A percentile compares a stretch with the other conserved stretches of the same genome.
Evolutionary conservation across 2,329 filamentous ascomycete genomes (phyloP).

Genomic region (Aspergillus flavus): DNA sequence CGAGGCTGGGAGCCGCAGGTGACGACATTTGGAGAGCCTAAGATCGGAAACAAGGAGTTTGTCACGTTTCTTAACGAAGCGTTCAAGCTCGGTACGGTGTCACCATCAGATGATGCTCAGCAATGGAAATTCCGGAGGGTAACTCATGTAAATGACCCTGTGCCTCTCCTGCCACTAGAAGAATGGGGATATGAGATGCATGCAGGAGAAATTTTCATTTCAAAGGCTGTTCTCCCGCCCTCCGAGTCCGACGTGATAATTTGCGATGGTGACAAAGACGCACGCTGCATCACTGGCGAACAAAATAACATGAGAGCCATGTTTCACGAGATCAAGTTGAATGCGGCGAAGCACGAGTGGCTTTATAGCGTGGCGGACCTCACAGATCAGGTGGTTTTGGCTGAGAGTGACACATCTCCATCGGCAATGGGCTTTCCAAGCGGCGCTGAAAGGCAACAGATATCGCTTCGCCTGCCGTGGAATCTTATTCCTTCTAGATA

Average conservation of each 20-base stretch:
- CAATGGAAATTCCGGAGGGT: conserved; percentile 67
- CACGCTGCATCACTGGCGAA: conserved; percentile 68
- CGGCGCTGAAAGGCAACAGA: conserved; percentile 8
- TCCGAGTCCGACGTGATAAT: conserved; percentile 66
- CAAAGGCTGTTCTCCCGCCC: conserved; percentile 70
- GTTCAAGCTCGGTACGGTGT: conserved; percentile 44
- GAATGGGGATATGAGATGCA: conserved; percentile 91
- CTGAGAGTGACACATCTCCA: not conserved
- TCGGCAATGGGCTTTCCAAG: not conserved
- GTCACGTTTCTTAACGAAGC: conserved; percentile 56
- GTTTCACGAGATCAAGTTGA: not conserved
- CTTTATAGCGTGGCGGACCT: not conserved
- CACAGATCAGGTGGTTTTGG: not conserved
- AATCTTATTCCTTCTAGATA: conserved; percentile 54
- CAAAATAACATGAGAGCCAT: conserved; percentile 30
- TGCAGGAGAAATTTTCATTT: conserved; percentile 84
- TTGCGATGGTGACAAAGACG: conserved; percentile 74
- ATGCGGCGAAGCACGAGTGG: not conserved
- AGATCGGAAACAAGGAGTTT: conserved; percentile 58
- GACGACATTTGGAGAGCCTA: conserved; percentile 92
- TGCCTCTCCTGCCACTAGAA: conserved; percentile 79
- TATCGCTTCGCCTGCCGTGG: conserved; percentile 21
- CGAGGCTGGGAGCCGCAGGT: conserved; percentile 75
- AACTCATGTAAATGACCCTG: conserved; percentile 84
- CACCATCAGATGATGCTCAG: conserved; percentile 15